phyloP scores from a whole-genome alignment of 495 filamentous ascomycete genomes.

The Tuber umbilicatum region DNA sequence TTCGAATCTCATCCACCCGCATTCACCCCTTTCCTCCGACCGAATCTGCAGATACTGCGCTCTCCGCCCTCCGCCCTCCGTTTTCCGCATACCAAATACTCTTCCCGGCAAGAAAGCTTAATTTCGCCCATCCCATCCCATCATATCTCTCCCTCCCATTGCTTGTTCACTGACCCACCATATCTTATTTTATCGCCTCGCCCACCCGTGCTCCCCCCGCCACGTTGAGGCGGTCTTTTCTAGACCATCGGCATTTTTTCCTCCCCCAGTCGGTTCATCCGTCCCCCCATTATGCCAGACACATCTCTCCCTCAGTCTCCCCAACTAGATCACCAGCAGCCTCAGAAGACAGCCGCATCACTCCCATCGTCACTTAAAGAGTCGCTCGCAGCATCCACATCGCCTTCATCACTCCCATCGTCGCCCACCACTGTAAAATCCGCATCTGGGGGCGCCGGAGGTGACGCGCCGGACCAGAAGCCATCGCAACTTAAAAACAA shows the following conservation, averaged over 20 bases:
- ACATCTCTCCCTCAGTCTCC: slow-evolving; percentile 41
- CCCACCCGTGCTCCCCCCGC: slow-evolving; percentile 11
- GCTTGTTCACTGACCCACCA: background rate
- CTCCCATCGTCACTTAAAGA: slow-evolving; percentile 39
- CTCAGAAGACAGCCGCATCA: slow-evolving; percentile 41
- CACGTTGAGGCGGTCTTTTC: background rate
- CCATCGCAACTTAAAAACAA: slow-evolving; percentile 26
- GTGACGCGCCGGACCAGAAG: slow-evolving; percentile 31
- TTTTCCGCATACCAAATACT: background rate
- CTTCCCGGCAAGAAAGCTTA: slow-evolving; percentile 5
- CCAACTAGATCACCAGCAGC: slow-evolving; percentile 41
- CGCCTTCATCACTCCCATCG: slow-evolving; percentile 34
- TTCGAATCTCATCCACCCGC: slow-evolving; percentile 1
- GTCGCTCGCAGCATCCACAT: slow-evolving; percentile 28
- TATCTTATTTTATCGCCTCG: slow-evolving; percentile 13
- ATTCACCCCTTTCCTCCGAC: slow-evolving; percentile 21
- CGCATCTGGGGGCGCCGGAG: slow-evolving; percentile 10
- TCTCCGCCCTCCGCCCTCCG: background rate
- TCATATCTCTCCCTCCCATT: background rate
- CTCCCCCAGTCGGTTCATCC: slow-evolving; percentile 39
- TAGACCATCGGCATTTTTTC: slow-evolving; percentile 6
- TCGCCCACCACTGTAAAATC: slow-evolving; percentile 31
- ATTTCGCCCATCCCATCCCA: background rate
- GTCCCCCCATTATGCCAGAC: slow-evolving; percentile 39
- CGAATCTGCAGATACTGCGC: background rate